These are phyloP conservation scores for Phtheirospermum japonicum DNA, from an alignment of 257 asterid genomes.

Conservation along the genomic window DNA sequence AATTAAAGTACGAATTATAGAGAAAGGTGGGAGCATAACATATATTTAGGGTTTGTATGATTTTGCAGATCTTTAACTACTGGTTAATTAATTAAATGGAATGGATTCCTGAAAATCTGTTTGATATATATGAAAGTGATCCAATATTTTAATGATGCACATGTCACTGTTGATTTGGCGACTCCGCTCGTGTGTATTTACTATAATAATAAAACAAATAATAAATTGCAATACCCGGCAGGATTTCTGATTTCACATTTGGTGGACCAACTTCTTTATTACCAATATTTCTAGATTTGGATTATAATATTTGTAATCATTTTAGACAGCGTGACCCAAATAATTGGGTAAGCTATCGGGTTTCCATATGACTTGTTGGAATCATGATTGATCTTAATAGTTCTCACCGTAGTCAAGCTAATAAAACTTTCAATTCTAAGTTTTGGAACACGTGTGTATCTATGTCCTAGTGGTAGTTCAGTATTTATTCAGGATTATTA, in stretches of 20 bases:
- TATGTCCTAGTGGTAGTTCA: too few species aligned
- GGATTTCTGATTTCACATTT: constrained; percentile 6
- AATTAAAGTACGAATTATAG: neutral
- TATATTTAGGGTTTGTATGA: constrained; percentile 14
- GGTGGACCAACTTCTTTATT: constrained; percentile 14
- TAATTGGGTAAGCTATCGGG: neutral
- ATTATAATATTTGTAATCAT: neutral
- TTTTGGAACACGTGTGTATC: too few species aligned
- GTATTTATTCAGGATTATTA: too few species aligned
- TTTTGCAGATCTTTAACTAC: constrained; percentile 3
- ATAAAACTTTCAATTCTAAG: too few species aligned
- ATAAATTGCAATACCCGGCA: neutral
- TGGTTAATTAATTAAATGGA: neutral
- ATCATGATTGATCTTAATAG: constrained; percentile 7
- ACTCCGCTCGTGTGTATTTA: constrained; percentile 4
- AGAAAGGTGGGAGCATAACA: too few species aligned
- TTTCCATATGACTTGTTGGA: constrained; percentile 14
- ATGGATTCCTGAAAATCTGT: neutral
- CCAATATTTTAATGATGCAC: neutral
- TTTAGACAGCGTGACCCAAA: neutral
- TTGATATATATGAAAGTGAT: too few species aligned
- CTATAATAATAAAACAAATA: neutral
- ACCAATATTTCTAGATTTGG: neutral
- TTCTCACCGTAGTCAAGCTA: too few species aligned
- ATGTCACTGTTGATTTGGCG: constrained; percentile 29